Conservation (phyloP, 2,329 filamentous ascomycete species). For the Sarocladium brachiariae region DNA sequence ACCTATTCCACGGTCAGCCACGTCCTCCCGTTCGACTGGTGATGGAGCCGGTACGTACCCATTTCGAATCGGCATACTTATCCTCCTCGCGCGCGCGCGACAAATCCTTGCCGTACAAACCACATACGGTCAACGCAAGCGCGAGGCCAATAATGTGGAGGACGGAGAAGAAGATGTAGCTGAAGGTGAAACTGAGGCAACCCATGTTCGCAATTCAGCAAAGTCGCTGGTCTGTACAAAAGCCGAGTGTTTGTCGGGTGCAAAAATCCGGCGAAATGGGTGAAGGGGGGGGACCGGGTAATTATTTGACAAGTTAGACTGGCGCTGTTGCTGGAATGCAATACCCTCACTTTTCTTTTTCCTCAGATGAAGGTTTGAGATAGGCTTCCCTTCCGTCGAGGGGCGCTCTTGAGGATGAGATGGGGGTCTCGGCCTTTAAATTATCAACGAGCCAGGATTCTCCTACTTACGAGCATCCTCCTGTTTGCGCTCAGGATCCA, state of each 20-base stretch:
- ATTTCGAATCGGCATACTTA: slow-evolving; percentile 56
- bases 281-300: no score
- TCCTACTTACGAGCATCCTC: no score
- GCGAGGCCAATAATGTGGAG: slow-evolving; percentile 73
- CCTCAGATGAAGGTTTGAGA: not conserved
- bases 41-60: slow-evolving; percentile 43
- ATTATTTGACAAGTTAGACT: not conserved
- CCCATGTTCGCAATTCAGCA: slow-evolving; percentile 31
- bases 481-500: no score
- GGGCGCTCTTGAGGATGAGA: not conserved
- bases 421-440: not conserved
- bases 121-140: slow-evolving; percentile 68
- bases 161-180: slow-evolving; percentile 49
- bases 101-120: slow-evolving; percentile 69
- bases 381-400: not conserved
- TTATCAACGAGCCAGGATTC: no score
- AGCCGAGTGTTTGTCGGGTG: not conserved
- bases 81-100: slow-evolving; percentile 42
- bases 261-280: not conserved
- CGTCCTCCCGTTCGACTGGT: not conserved
- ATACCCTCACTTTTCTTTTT: not conserved
- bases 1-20: slow-evolving; percentile 27
- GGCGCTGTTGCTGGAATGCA: slow-evolving; percentile 4
- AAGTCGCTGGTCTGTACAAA: not conserved
- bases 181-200: slow-evolving; percentile 34